phyloP scores from a whole-genome alignment of 1,139 yeast genomes.

The Suhomyces panamericanus region DNA sequence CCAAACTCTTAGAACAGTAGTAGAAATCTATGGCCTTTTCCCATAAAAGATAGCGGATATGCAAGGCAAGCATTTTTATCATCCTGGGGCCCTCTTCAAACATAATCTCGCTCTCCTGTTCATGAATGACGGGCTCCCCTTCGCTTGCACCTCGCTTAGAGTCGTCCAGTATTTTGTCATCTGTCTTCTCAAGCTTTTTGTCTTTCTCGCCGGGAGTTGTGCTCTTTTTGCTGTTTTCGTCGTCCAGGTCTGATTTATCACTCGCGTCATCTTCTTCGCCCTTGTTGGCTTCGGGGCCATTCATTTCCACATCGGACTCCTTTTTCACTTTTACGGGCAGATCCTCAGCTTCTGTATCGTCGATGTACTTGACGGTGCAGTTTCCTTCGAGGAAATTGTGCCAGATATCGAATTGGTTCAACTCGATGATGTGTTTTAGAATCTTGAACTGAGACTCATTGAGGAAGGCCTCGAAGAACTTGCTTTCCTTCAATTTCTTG shows the following conservation, averaged over 20 bases:
- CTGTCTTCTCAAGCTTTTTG: background rate
- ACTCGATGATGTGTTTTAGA: conserved; percentile 41
- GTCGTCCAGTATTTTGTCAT: background rate
- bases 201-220: background rate
- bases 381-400: conserved; percentile 54
- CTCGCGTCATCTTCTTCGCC: background rate
- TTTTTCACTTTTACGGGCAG: background rate
- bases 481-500: conserved; percentile 44
- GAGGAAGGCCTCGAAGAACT: conserved; percentile 58
- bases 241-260: background rate
- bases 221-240: background rate
- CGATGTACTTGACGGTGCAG: conserved; percentile 36
- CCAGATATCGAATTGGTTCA: conserved; percentile 46
- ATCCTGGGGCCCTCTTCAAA: conserved; percentile 52
- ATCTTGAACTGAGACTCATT: conserved; percentile 63
- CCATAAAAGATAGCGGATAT: conserved; percentile 67
- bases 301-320: background rate
- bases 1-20: conserved; percentile 34
- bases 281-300: background rate
- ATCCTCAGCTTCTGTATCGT: conserved; percentile 9
- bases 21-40: conserved; percentile 68
- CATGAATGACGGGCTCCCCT: conserved; percentile 1
- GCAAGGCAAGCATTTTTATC: conserved; percentile 57
- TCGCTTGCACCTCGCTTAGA: background rate
- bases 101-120: conserved; percentile 24